Evolutionary conservation across 768 basidiomycete genomes (phyloP).

Genomic region (Neoboletus magnificus): DNA sequence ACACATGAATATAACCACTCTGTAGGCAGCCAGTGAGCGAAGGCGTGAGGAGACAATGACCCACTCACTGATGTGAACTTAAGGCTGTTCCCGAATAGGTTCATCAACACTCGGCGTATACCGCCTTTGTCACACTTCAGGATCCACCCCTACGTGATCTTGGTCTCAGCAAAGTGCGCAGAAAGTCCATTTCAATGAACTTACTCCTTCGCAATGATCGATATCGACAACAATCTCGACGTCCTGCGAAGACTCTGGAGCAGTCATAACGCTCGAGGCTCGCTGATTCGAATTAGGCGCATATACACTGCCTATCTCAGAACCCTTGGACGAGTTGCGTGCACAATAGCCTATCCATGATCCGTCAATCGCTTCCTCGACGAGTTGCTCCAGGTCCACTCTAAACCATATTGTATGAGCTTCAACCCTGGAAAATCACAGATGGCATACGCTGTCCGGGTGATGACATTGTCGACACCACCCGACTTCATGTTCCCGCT

Average conservation of each 20-base stretch:
- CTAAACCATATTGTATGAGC: conserved; percentile 22
- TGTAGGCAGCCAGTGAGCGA: conserved; percentile 29
- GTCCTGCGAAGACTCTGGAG: conserved; percentile 35
- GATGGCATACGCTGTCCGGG: conserved; percentile 54
- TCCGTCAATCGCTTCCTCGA: conserved; percentile 89
- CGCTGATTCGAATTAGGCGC: conserved; percentile 61
- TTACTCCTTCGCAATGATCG: conserved; percentile 63
- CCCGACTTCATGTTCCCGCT: conserved; percentile 82
- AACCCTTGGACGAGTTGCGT: conserved; percentile 63
- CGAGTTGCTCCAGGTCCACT: conserved; percentile 75
- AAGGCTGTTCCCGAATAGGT: conserved; percentile 88
- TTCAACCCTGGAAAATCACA: neutral
- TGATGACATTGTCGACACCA: conserved; percentile 73
- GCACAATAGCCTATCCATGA: conserved; percentile 93
- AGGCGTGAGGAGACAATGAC: neutral
- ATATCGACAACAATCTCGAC: conserved; percentile 92
- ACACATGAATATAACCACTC: conserved; percentile 86
- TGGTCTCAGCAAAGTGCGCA: conserved; percentile 3
- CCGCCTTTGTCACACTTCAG: conserved; percentile 91
- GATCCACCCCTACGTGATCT: conserved; percentile 65
- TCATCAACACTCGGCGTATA: conserved; percentile 89
- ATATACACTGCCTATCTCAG: conserved; percentile 91
- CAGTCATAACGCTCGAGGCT: conserved; percentile 39
- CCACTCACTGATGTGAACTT: conserved; percentile 80
- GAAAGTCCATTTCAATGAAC: conserved; percentile 17